Evolutionary conservation across 163 green algal genomes (phyloP).

Genomic region (Chloromonas sp.): DNA sequence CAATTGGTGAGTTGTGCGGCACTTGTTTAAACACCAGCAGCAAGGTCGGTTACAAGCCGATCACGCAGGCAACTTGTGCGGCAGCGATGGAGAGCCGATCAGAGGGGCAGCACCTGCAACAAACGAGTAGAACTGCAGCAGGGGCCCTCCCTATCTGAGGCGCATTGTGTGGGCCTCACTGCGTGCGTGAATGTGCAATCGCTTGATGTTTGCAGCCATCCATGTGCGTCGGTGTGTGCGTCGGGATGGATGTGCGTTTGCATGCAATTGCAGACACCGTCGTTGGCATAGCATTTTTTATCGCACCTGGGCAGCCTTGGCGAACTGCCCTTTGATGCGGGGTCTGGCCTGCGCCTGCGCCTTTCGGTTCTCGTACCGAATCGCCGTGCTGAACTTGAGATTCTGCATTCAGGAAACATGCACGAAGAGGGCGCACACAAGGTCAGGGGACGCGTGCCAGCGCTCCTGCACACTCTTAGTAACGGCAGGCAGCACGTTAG

Average conservation of each 20-base stretch:
- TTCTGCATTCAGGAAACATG: slow-evolving; percentile 15
- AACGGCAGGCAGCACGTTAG: no score
- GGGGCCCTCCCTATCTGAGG: background rate
- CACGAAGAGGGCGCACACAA: background rate
- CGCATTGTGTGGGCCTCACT: background rate
- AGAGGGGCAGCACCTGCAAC: no score
- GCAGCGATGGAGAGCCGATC: no score
- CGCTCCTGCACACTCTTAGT: no score
- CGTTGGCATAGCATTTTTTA: background rate
- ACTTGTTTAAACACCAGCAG: background rate
- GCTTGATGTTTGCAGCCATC: no score
- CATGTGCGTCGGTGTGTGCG: no score
- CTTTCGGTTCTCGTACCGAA: slow-evolving; percentile 44
- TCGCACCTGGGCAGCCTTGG: slow-evolving; percentile 14
- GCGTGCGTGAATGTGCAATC: no score
- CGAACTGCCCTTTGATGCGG: slow-evolving; percentile 45
- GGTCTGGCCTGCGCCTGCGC: slow-evolving; percentile 35
- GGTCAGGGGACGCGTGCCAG: background rate
- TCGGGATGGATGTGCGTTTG: no score
- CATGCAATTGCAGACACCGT: background rate
- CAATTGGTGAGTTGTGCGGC: background rate
- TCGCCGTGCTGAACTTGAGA: slow-evolving; percentile 41
- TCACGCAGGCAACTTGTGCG: no score
- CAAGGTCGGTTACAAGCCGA: background rate
- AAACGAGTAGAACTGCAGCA: no score